A percentile compares a stretch with the other conserved stretches of the same genome.
These are phyloP conservation scores for Cytospora leucostoma DNA, from an alignment of 2,329 filamentous ascomycete species.

Conservation along the genomic window DNA sequence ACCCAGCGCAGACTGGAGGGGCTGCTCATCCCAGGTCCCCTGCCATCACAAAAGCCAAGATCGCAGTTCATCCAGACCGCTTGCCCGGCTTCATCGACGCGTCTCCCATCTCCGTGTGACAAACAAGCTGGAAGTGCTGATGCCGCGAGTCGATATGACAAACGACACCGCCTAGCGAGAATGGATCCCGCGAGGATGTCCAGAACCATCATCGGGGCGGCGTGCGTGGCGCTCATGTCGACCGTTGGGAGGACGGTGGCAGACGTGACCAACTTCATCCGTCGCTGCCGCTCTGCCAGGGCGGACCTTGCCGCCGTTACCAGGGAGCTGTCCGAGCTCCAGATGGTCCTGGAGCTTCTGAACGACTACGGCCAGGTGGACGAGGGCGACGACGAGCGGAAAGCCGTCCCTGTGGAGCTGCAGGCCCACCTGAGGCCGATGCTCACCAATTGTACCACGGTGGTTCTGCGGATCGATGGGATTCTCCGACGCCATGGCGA, in stretches of 20 bases:
- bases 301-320: slow-evolving; percentile 30
- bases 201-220: slow-evolving; percentile 23
- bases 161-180: slow-evolving; percentile 10
- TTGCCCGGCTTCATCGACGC: slow-evolving; percentile 3
- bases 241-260: slow-evolving; percentile 28
- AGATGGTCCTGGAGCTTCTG: slow-evolving; percentile 31
- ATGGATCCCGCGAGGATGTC: slow-evolving; percentile 13
- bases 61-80: background rate
- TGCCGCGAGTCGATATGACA: background rate
- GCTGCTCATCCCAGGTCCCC: slow-evolving; percentile 10
- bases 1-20: slow-evolving; percentile 16
- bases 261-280: slow-evolving; percentile 30
- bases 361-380: slow-evolving; percentile 28
- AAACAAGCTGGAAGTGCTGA: background rate
- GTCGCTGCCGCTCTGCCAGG: slow-evolving; percentile 30
- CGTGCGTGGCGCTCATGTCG: slow-evolving; percentile 28
- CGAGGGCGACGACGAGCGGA: background rate
- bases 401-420: slow-evolving; percentile 26
- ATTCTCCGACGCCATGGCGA: slow-evolving; percentile 26
- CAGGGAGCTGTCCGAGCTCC: slow-evolving; percentile 31
- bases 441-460: slow-evolving; percentile 29
- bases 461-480: slow-evolving; percentile 26
- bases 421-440: slow-evolving; percentile 30
- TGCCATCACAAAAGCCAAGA: slow-evolving; percentile 14
- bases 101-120: background rate